These are phyloP conservation scores for Myriosclerotinia curreyana DNA, from an alignment of 2,329 filamentous ascomycete genomes.

Conservation along the genomic window DNA sequence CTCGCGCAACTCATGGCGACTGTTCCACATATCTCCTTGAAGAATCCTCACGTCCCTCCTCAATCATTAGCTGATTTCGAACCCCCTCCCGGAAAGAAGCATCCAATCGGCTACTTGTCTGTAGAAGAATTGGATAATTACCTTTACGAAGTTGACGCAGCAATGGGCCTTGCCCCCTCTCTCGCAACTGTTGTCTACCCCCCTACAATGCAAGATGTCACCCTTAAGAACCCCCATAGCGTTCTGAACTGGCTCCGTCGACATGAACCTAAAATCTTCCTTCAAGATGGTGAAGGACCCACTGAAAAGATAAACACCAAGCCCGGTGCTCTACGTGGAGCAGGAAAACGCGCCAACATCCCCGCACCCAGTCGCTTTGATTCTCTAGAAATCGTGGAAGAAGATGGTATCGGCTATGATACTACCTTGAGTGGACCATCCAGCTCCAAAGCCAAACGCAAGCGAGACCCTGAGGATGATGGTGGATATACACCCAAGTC, in stretches of 20 bases:
- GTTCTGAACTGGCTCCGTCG: slow-evolving; percentile 95
- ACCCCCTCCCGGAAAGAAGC: slow-evolving; percentile 47
- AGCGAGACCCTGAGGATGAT: slow-evolving; percentile 51
- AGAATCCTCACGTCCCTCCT: slow-evolving; percentile 32
- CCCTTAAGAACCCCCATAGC: slow-evolving; percentile 76
- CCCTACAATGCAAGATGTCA: slow-evolving; percentile 47
- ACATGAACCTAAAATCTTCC: slow-evolving; percentile 78
- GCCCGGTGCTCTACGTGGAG: slow-evolving; percentile 39
- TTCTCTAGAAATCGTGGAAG: slow-evolving; percentile 40
- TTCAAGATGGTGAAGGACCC: slow-evolving; percentile 54
- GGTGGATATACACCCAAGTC: slow-evolving; percentile 57
- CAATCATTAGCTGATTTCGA: slow-evolving; percentile 41
- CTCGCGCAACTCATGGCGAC: slow-evolving; percentile 34
- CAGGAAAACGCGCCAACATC: slow-evolving; percentile 39
- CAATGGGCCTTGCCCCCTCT: slow-evolving; percentile 37
- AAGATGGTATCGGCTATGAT: slow-evolving; percentile 40
- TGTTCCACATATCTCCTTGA: slow-evolving; percentile 32
- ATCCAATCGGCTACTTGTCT: slow-evolving; percentile 64
- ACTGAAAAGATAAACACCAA: slow-evolving; percentile 45
- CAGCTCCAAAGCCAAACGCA: slow-evolving; percentile 43
- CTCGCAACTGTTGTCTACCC: slow-evolving; percentile 40
- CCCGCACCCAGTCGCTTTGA: slow-evolving; percentile 38
- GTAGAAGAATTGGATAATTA: slow-evolving; percentile 72
- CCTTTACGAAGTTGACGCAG: slow-evolving; percentile 55
- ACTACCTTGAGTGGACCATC: slow-evolving; percentile 30